These are phyloP conservation scores for Thuidium tamariscinum DNA, from an alignment of 225 moss, liverwort and hornwort genomes.

Conservation along the genomic window DNA sequence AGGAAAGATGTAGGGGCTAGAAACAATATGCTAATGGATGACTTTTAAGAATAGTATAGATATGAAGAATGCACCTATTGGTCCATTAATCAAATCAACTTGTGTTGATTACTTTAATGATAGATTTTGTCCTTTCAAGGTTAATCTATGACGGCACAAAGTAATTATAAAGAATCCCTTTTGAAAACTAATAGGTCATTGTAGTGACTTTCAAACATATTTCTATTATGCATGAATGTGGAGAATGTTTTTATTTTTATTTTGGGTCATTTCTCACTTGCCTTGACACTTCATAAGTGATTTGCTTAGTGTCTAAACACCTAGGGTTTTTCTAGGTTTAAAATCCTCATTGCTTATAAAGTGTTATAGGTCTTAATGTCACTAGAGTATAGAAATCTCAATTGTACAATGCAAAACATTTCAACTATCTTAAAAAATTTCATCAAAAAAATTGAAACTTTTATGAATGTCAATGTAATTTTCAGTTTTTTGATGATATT, in stretches of 20 bases:
- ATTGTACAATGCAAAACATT: too few species aligned
- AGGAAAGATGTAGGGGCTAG: not conserved
- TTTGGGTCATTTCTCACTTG: not conserved
- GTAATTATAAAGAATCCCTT: not conserved
- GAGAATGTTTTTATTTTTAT: too few species aligned
- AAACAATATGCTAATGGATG: not conserved
- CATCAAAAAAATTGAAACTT: too few species aligned
- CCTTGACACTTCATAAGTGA: not conserved
- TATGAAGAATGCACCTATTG: not conserved
- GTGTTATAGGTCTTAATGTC: too few species aligned
- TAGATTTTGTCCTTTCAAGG: not conserved
- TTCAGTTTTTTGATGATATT: too few species aligned
- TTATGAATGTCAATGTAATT: too few species aligned
- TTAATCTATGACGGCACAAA: accelerated
- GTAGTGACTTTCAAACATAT: not conserved
- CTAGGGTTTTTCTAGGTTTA: too few species aligned
- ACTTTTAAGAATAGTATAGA: not conserved
- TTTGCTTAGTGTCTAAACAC: not conserved
- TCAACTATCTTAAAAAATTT: too few species aligned
- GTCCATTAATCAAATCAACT: not conserved
- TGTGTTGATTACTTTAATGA: not conserved
- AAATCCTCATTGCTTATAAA: too few species aligned
- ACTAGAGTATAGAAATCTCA: too few species aligned
- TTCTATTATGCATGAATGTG: not conserved
- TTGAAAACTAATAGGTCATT: not conserved